Evolutionary conservation across 345 rosid genomes (phyloP), one percentile per base, ranked within the genome.

Genomic region (Schrenkiella parvula): DNA sequence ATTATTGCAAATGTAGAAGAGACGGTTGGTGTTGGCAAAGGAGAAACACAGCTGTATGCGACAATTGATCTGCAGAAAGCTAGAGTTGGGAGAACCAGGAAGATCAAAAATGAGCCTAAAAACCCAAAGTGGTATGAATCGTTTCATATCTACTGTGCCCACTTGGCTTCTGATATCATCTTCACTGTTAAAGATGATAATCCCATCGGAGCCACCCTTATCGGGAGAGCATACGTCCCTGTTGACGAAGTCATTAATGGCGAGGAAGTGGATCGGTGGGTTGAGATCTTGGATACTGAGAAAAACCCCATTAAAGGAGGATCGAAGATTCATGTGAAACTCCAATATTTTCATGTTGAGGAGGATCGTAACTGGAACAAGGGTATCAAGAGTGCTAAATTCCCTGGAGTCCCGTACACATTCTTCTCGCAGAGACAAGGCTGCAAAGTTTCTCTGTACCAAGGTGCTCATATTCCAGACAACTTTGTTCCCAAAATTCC

Each of bases 401-500:
- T 63, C 75, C 99, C 98, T 62, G 99, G 99, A 43, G 98, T 95
- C 2, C 98, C 99, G 0, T 89, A 87, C 73, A 89, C 99, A 0
- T 95, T 87, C 82, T 95, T 73, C 78, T 74, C 97, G 0, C 95
- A 89, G 92, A 86, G 99, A 54, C 76, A 80, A 55, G 97, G 98
- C 21, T 95, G 99, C 52, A 92, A 81, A 66, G 99, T 95, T 55
- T 86, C 97, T 54, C 74, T 95, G 12, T 95, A 95, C 88, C 97
- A 92, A 70, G 99, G 88, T 80, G 92, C 99, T 78, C 99, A 95
- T 58, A 69, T 95, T 39, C 99, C 99, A 0, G 98, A 95, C 14
- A 84, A 84, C 23, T 95, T 95, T 68, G 76, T 92, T 67, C 98
- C 99, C 0, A 81, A 80, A 18, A 87, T 92, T 43, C 98, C 99